Evolutionary conservation across 2,329 filamentous ascomycete species (phyloP), one percentile per base, ranked within the genome.

Genomic region (Xylariaceae sp.): DNA sequence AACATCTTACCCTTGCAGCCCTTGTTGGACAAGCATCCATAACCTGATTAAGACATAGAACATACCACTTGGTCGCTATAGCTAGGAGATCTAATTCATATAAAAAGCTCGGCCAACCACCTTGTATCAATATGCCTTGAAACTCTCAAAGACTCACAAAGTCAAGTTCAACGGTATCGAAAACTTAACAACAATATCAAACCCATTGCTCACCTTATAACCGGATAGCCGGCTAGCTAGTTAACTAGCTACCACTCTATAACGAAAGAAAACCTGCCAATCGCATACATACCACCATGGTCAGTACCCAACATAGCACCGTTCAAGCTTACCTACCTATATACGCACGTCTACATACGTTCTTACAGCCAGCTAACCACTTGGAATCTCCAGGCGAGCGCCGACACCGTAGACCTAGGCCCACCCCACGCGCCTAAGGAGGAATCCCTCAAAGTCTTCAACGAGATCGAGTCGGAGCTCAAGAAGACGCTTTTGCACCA

Each of bases 351-450:
- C 23, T 9, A 20, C 18, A 16, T 18, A n/a, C 32, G 32, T 21
- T 37, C 29, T 10, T 14, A 37, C 26, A 43, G 29, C 44, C 20
- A 51, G 46, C 20, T 32, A 46, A 41, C 26, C 18, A 40, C 20
- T n/a, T n/a, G n/a, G n/a, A 20, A 26, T 12, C 20, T 40, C 21
- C 56, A 81, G 80, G 80, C 79, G 44, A 81, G 78, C 53, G 74
- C 75, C 47, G 80, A 83, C n/a, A 85, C 81, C 7, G 79, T 80
- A 48, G 70, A 81, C 20, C 71, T 84, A 40, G 76, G 79, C 48
- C 68, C 74, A 32, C 67, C 76, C 44, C 82, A 84, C 58, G 67
- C 71, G 42, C 78, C 79, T 50, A 81, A 76, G 66, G 75, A 79
- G 55, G 81, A 83, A 50, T 77, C 80, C 7, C 74, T 83, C 65